Evolutionary conservation across 2,329 filamentous ascomycete species (phyloP).

Genomic region (Hypomyces perniciosus): DNA sequence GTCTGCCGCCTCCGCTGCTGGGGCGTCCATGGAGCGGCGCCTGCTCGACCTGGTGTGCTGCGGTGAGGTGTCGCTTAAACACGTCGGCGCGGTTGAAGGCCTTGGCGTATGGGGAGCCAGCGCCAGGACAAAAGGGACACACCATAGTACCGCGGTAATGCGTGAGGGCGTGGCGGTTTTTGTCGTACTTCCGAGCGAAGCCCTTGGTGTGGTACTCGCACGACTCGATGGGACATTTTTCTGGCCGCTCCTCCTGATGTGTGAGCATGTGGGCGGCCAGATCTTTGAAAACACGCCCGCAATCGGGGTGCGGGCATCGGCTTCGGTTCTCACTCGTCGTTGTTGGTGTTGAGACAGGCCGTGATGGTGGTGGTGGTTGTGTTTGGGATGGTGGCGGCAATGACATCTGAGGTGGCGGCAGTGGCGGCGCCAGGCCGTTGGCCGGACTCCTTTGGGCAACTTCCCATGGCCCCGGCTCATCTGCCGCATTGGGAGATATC

Average conservation of each 20-base stretch:
- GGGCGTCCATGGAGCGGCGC: constrained; percentile 81
- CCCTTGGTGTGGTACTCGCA: constrained; percentile 94
- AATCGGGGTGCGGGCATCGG: constrained; percentile 52
- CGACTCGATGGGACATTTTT: constrained; percentile 89
- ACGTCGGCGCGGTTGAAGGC: constrained; percentile 95
- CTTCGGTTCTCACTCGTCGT: constrained; percentile 30
- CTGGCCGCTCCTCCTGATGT: constrained; percentile 85
- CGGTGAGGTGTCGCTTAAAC: constrained; percentile 91
- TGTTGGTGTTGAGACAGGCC: not conserved
- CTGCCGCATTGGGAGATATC: constrained; percentile 7
- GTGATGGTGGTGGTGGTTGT: not conserved
- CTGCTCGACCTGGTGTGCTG: constrained; percentile 90
- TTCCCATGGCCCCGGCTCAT: constrained; percentile 5
- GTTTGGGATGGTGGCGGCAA: constrained; percentile 6
- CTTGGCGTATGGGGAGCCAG: constrained; percentile 82
- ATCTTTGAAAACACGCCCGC: constrained; percentile 56
- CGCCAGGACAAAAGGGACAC: constrained; percentile 90
- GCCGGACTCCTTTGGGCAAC: constrained; percentile 3
- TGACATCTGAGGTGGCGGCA: constrained; percentile 1
- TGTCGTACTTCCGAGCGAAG: constrained; percentile 95
- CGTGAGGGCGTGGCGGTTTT: constrained; percentile 91
- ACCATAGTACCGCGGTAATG: constrained; percentile 99
- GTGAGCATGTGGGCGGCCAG: constrained; percentile 90
- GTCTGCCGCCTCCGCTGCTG: constrained; percentile 12
- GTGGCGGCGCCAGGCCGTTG: constrained; percentile 1